Evolutionary conservation across 257 asterid genomes (phyloP).

Genomic region (Nicotiana paniculata): DNA sequence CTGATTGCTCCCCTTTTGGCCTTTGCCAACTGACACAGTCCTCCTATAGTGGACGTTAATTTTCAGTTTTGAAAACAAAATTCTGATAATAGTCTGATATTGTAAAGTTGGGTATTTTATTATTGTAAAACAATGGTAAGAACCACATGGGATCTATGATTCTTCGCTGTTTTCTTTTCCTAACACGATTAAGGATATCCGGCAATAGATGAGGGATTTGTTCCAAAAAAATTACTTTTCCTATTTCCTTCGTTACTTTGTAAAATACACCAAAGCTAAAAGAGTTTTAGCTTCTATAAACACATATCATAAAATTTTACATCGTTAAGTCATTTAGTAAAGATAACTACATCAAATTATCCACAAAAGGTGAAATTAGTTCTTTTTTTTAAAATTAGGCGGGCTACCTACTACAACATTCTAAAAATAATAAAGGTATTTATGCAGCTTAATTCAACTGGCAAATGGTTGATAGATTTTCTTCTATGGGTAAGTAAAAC

Average conservation of each 20-base stretch:
- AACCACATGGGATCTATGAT: not conserved
- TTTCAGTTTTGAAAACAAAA: not conserved
- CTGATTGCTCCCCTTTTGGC: not conserved
- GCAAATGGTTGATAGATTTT: no score
- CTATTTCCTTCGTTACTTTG: not conserved
- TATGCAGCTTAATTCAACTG: not conserved
- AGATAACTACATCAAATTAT: no score
- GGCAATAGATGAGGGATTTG: not conserved
- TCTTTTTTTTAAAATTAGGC: no score
- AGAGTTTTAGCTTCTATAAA: no score
- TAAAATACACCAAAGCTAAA: not conserved
- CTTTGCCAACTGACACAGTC: not conserved
- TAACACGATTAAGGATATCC: not conserved
- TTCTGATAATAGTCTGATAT: not conserved
- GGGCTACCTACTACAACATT: no score
- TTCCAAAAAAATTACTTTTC: not conserved
- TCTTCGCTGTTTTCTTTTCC: not conserved
- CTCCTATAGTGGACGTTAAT: not conserved
- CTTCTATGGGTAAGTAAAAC: not conserved
- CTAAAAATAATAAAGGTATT: no score
- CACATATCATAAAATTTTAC: no score
- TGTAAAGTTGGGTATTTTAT: not conserved
- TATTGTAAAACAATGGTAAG: not conserved
- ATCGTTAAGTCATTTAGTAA: no score
- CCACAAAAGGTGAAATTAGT: no score